phyloP scores from a whole-genome alignment of 1,284 basidiomycete species.

The Cutaneotrichosporon sp. region DNA sequence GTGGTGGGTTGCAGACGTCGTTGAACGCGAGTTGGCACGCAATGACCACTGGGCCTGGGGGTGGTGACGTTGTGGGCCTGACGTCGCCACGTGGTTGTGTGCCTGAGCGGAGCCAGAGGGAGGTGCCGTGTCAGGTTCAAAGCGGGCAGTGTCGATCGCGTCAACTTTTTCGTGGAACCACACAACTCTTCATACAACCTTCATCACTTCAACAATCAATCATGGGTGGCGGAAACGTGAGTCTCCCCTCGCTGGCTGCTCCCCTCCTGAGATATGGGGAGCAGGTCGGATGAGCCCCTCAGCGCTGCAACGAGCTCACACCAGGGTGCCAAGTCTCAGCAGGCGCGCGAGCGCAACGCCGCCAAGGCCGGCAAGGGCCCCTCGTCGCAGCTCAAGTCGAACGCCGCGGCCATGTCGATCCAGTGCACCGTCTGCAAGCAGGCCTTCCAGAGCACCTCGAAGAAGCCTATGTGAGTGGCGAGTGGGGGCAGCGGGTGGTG shows the following conservation, averaged over 20 bases:
- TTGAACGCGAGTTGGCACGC: too few relatives aligned
- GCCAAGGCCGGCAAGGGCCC: conserved; percentile 37
- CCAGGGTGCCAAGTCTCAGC: conserved; percentile 52
- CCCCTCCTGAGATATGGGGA: too few relatives aligned
- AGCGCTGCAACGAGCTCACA: conserved; percentile 23
- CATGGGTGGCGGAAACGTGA: conserved; percentile 50
- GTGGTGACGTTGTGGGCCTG: conserved; percentile 9
- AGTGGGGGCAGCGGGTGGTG: too few relatives aligned
- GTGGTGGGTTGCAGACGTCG: too few relatives aligned
- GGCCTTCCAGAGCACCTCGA: conserved; percentile 57
- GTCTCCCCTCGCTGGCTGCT: too few relatives aligned
- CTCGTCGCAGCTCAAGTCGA: conserved; percentile 49
- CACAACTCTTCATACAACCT: conserved; percentile 2
- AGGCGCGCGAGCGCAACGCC: conserved; percentile 42
- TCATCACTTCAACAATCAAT: conserved; percentile 13
- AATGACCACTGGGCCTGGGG: neutral
- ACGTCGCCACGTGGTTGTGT: neutral
- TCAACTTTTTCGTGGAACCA: conserved; percentile 4
- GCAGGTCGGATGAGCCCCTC: too few relatives aligned
- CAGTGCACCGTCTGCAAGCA: conserved; percentile 56
- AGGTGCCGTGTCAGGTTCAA: neutral
- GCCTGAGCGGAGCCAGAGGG: neutral
- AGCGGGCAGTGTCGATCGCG: neutral
- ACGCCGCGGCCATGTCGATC: conserved; percentile 55
- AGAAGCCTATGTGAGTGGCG: conserved; percentile 53